Evolutionary conservation across 2,329 filamentous ascomycete genomes (phyloP), one percentile per base, ranked within the genome.

Genomic region (Magnaporthiopsis rhizophila): DNA sequence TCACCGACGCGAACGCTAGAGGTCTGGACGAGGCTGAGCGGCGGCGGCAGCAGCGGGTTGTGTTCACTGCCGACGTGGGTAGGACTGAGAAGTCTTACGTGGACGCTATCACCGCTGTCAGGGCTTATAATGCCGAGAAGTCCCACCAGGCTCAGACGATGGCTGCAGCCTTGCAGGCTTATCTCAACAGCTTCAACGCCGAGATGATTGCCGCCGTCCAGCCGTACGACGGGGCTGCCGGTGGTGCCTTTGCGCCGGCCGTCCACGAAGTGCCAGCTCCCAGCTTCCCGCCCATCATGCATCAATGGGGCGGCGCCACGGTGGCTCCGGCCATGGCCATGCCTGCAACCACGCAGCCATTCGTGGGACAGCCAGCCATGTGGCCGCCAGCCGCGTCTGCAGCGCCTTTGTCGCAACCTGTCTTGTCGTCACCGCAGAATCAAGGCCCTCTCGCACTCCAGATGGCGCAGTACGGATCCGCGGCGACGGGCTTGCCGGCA

Each of bases 1-100:
- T 92, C 69, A 81, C 83, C 30, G 86, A 89, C 69, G 89, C 89
- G 69, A 90, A 90, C 72, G 82, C 80, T 62, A 82, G 86, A 61
- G 86, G 86, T 1, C 78, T 87, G 26, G 83, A 87, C 67, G 86
- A 88, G 72, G 87, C 85, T 64, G 86, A 86, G 69, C 82, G 83
- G 12, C 80, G 82, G 56, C 79, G 79, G 13, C 83, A 85, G 69
- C 80, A 83, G 64, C 80, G 80, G 4, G 74, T 74, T 26, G 73
- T 74, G 1, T 80, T 81, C 68, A 75, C 83, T 65, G 76, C 78
- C 34, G 80, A 85, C 45, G 77, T 79, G 4, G 70, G 71, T 13
- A 77, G 76, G 26, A 76, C 79, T 11, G 81, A 84, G 68, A 75
- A 75, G 61, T 79, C 80, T 45, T 73, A 79, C 26, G 66, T 68